Evolutionary conservation across 31 red algal genomes (phyloP), one percentile per base, ranked within the genome.

Genomic region (Odonthalia washingtoniensis): DNA sequence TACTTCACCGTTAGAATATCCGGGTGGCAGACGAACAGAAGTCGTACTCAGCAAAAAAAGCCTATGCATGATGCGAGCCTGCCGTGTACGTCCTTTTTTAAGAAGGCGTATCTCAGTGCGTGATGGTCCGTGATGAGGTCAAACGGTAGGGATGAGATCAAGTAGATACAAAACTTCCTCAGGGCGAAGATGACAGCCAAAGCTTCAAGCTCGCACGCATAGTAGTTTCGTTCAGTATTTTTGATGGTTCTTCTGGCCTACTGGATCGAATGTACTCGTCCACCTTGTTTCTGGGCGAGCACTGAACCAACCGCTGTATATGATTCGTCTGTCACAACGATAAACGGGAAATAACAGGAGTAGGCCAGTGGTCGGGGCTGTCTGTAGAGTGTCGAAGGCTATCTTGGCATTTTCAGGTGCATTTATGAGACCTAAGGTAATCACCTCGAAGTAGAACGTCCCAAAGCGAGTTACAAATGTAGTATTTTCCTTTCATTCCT

Each of bases 381-480:
- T 61, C 52, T 17, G 24, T 24, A 61, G 16, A 24, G 52, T 24
- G 52, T 61, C 52, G 16, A 61, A 17, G 16, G 16, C 24, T 61
- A 14, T 61, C 52, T 61, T 14, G 24, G 24, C 14, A 24, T 14
- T 61, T 17, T 14, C 52, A 61, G 52, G 52, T 61, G 52, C 52
- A 61, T 61, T 61, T 24, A 61, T 61, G 16, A 61, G 24, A 17
- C 52, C 27, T 12, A 75, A 1, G 37, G 72, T 32, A 32, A 75
- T 75, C 26, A 75, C 72, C 37, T 75, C 72, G 72, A 75, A 39
- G 9, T 75, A 41, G 72, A 75, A 75, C 5, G 72, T 75, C 6
- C 72, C 72, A 18, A 12, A 75, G 26, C 0, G 37, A 39, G 35
- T 41, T 6, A 41, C 37, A 41, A 75, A 75, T 41, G 21, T 75